phyloP scores from a whole-genome alignment of 768 basidiomycete species.

The Lentinula sp. region DNA sequence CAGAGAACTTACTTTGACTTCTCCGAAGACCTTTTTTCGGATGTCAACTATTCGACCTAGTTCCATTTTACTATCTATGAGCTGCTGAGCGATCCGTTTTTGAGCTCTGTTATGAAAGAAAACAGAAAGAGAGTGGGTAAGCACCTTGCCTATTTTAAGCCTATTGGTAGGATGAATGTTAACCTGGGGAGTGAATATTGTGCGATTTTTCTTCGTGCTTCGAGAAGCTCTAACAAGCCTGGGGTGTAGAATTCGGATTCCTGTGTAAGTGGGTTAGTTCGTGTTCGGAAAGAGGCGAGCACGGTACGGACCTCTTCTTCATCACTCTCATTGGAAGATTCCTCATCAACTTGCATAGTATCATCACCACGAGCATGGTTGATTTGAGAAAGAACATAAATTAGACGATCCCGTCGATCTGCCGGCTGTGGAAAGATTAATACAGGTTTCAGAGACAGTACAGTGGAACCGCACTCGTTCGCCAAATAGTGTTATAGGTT shows the following conservation, averaged over 20 bases:
- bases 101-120: slow-evolving; percentile 76
- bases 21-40: slow-evolving; percentile 82
- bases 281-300: not conserved
- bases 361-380: slow-evolving; percentile 84
- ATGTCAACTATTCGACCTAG: slow-evolving; percentile 87
- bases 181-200: slow-evolving; percentile 96
- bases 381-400: slow-evolving; percentile 92
- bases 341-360: slow-evolving; percentile 66
- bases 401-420: slow-evolving; percentile 92
- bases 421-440: slow-evolving; percentile 57
- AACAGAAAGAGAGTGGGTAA: slow-evolving; percentile 47
- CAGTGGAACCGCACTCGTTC: slow-evolving; percentile 69
- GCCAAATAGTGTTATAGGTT: slow-evolving; percentile 96
- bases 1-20: slow-evolving; percentile 68
- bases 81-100: slow-evolving; percentile 89
- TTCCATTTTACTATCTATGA: slow-evolving; percentile 81
- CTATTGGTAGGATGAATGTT: slow-evolving; percentile 54
- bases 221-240: slow-evolving; percentile 81
- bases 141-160: slow-evolving; percentile 57
- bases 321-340: slow-evolving; percentile 62
- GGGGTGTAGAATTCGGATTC: slow-evolving; percentile 96
- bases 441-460: slow-evolving; percentile 1
- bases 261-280: slow-evolving; percentile 26
- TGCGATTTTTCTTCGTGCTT: slow-evolving; percentile 80
- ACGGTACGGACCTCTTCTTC: slow-evolving; percentile 39